A percentile compares a stretch with the other conserved stretches of the same genome.
phyloP scores from a whole-genome alignment of 2,329 filamentous ascomycete species.

The Pseudofabraea citricarpa region DNA sequence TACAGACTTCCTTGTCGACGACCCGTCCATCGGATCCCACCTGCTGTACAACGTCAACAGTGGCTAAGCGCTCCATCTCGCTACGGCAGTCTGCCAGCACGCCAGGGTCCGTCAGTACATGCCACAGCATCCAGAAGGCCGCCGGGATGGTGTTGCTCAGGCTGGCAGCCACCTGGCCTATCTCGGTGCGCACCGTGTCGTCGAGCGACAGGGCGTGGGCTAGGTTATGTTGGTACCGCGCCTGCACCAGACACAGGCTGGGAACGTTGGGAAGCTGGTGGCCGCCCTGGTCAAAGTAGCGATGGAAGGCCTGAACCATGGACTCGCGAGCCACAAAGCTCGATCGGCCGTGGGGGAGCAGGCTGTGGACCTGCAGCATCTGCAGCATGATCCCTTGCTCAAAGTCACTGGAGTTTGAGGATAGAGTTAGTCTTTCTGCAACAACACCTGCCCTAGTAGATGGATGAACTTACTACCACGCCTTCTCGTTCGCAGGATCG shows the following conservation, averaged over 20 bases:
- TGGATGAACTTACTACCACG: conserved; percentile 34
- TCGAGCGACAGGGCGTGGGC: conserved; percentile 26
- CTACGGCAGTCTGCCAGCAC: conserved; percentile 28
- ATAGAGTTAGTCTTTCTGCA: too few relatives aligned
- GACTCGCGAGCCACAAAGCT: conserved; percentile 27
- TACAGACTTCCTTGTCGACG: too few relatives aligned
- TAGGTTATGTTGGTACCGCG: conserved; percentile 30
- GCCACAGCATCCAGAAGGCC: conserved; percentile 35
- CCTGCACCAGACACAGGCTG: conserved; percentile 31
- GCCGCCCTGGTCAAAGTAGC: conserved; percentile 35
- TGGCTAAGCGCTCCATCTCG: too few relatives aligned
- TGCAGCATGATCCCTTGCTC: too few relatives aligned
- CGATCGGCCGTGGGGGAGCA: too few relatives aligned
- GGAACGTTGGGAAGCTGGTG: conserved; percentile 33
- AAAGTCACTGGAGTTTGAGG: too few relatives aligned
- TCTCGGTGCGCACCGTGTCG: conserved; percentile 37
- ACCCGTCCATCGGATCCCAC: too few relatives aligned
- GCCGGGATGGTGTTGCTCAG: conserved; percentile 35
- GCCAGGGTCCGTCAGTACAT: conserved; percentile 29
- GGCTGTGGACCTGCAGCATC: too few relatives aligned
- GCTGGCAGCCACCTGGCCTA: conserved; percentile 34
- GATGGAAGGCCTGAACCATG: conserved; percentile 30
- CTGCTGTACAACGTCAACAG: too few relatives aligned
- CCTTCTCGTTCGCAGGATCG: conserved; percentile 28
- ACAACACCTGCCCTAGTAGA: too few relatives aligned